A percentile compares a stretch with the other conserved stretches of the same genome.
These are phyloP conservation scores for Serendipita sp. DNA, from an alignment of 768 basidiomycete genomes.

Conservation along the genomic window DNA sequence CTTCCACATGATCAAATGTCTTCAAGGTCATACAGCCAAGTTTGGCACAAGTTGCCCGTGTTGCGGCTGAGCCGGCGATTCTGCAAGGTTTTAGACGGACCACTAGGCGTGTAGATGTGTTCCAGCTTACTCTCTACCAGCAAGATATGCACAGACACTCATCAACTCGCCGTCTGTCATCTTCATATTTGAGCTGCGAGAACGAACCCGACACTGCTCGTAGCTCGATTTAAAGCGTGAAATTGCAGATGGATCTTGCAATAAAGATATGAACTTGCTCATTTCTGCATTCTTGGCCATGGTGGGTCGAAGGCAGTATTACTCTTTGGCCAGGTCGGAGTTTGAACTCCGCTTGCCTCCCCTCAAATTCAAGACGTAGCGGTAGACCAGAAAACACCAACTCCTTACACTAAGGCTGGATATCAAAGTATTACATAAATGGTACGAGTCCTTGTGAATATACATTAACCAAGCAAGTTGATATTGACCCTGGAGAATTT, in stretches of 20 bases:
- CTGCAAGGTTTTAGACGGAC: background rate
- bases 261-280: background rate
- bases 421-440: background rate
- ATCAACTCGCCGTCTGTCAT: background rate
- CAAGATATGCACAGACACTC: constrained; percentile 2
- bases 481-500: background rate
- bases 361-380: background rate
- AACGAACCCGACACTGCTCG: background rate
- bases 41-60: background rate
- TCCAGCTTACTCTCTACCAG: background rate
- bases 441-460: background rate
- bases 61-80: background rate
- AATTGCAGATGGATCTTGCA: background rate
- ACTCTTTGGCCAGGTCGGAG: background rate
- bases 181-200: background rate
- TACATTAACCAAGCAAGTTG: background rate
- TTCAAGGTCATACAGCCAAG: background rate
- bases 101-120: background rate
- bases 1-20: background rate
- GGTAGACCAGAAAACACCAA: no score
- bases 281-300: background rate
- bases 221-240: background rate
- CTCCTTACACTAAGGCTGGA: background rate
- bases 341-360: background rate
- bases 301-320: background rate